phyloP scores from a whole-genome alignment of 2,329 filamentous ascomycete species.

The Cordyceps fumosorosea region DNA sequence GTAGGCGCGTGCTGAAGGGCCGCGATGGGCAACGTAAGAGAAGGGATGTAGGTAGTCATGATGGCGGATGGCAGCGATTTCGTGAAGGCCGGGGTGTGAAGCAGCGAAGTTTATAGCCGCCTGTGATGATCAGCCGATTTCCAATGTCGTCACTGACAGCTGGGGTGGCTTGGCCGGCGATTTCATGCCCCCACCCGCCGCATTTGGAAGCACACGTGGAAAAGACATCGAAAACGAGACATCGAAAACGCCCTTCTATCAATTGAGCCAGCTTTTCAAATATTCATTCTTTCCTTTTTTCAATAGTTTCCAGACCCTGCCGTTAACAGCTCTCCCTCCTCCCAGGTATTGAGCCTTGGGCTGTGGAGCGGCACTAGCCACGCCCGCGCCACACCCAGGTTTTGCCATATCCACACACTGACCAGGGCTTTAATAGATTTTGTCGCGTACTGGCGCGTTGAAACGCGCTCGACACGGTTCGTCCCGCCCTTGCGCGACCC shows the following conservation, averaged over 20 bases:
- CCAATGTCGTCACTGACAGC: slow-evolving; percentile 4
- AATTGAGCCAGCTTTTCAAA: background rate
- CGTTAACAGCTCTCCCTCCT: background rate
- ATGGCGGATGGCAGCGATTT: background rate
- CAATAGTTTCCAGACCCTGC: background rate
- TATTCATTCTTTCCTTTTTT: background rate
- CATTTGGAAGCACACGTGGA: background rate
- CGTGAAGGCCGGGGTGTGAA: background rate
- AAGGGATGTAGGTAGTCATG: slow-evolving; percentile 79
- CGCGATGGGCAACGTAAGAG: slow-evolving; percentile 63
- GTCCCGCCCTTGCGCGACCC: slow-evolving; percentile 11
- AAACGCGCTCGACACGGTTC: slow-evolving; percentile 22
- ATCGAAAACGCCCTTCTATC: background rate
- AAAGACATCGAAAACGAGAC: no score
- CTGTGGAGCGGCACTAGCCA: slow-evolving; percentile 4
- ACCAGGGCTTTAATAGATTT: slow-evolving; percentile 24
- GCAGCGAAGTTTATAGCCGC: background rate
- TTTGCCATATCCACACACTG: slow-evolving; percentile 17
- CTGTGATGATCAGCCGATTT: background rate
- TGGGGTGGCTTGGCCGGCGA: background rate
- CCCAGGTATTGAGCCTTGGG: background rate
- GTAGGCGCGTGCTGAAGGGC: slow-evolving; percentile 66
- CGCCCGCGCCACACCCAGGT: slow-evolving; percentile 1
- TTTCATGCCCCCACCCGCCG: background rate
- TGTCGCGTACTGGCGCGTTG: slow-evolving; percentile 24